These are phyloP conservation scores for Dioscorea dumetorum DNA, from an alignment of 106 monocot species.

Conservation along the genomic window DNA sequence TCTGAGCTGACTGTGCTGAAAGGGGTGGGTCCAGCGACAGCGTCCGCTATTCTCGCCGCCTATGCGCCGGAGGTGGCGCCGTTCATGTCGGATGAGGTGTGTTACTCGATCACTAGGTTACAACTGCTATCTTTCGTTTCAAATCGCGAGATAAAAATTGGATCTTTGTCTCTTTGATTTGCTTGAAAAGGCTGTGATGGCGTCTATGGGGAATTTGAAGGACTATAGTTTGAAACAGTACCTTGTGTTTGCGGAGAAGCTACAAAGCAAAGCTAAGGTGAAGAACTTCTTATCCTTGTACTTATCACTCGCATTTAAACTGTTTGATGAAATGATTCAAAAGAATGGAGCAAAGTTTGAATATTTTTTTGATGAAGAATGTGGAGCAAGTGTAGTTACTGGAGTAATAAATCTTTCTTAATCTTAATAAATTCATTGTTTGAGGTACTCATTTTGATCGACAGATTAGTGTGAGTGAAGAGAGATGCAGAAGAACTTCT, in stretches of 20 bases:
- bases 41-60: slow-evolving; percentile 82
- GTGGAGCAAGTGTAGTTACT: too few species aligned
- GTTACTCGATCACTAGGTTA: too few species aligned
- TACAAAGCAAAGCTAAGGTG: slow-evolving; percentile 77
- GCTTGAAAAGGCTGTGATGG: slow-evolving; percentile 45
- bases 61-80: slow-evolving; percentile 80
- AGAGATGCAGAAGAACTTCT: too few species aligned
- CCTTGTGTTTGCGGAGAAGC: slow-evolving; percentile 56
- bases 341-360: too few species aligned
- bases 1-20: slow-evolving; percentile 67
- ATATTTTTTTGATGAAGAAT: too few species aligned
- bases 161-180: too few species aligned
- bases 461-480: too few species aligned
- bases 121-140: too few species aligned
- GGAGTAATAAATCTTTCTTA: too few species aligned
- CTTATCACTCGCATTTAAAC: not conserved
- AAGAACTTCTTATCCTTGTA: slow-evolving; percentile 1
- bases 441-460: too few species aligned
- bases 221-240: slow-evolving; percentile 93
- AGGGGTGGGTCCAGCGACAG: slow-evolving; percentile 88
- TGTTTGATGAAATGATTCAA: slow-evolving; percentile 10
- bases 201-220: slow-evolving; percentile 57
- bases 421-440: too few species aligned
- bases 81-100: slow-evolving; percentile 96
- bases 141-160: too few species aligned